Base-by-base conservation (phyloP, 371 early-diverging fungal species). In the Choanephora cucurbitarum region DNA sequence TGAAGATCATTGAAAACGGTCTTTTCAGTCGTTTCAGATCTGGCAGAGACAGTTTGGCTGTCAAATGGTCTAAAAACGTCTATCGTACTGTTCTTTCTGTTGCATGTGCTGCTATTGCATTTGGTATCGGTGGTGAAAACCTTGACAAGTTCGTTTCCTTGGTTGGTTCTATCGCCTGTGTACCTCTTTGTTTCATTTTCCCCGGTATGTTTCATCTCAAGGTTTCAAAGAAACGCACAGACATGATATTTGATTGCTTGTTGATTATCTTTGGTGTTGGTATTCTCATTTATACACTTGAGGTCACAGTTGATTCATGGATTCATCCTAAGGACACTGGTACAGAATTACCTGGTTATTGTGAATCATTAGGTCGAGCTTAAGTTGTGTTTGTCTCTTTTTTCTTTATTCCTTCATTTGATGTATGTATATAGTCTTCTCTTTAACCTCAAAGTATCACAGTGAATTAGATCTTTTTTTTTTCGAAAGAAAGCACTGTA, bases 41-140 rank as follows among this genome's bases (percentile, higher is more conserved):
- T 15, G 83, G 83, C 18, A 58, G 59, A 23, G 24, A 62, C 18
- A 53, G 49, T 19, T 7, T 57, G 0, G 53, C 67, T 43, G 64
- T 83, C 55, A 89, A 89, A 66, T 84, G 87, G 87, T 69, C 74
- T 41, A 91, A 91, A 80, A 91, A 91, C 59, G 42, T 68, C 3
- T 72, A 82, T 47, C 70, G 91, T 34, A 56, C 76, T 22, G 11
- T 64, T 3, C 60, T 88, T 47, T 77, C 79, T 39, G 40, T 64
- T 18, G 39, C 67, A 37, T 81, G 88, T 49, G 71, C 82, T n/a
- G 55, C 72, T 3, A 64, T 85, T 49, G 82, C 87, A 0, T 88
- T 77, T 67, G 60, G 59, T 41, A 68, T 79, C 8, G 90, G 90
- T 28, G 77, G 82, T n/a, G 75, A 79, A 42, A 81, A 83, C 49